Evolutionary conservation across 164 flowering plant genomes (phyloP), one percentile per base, ranked within the genome.

Genomic region (Vitis cinerea): DNA sequence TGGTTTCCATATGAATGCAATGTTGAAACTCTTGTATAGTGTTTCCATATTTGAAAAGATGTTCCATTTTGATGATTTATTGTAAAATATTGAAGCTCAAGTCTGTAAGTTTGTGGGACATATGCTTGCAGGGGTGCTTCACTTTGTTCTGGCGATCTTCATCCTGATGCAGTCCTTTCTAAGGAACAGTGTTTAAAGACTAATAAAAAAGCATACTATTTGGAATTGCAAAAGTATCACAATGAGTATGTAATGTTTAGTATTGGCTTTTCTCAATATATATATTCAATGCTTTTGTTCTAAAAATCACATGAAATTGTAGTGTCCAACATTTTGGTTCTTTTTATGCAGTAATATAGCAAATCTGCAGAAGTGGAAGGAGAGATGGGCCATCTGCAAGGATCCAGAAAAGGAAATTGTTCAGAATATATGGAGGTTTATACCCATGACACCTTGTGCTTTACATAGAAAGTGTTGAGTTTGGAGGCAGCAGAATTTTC

Each of bases 121-220:
- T 67, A 8, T 83, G 53, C 50, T 73, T 88, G 79, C 88, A 94
- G 98, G 98, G 81, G 87, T 54, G 62, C 86, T 80, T 80, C 83
- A 59, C 83, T 94, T 61, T 88, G 93, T 82, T 90, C 90, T 59
- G 93, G 95, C 63, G 60, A 80, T 72, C 82, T 83, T 79, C 97
- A 92, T 70, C 97, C 98, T n/a, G 97, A 94, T 83, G 80, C 79
- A 53, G 69, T 90, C 74, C 68, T 81, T 73, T 49, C 30, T 11
- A 69, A 72, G 64, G 97, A 88, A 62, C 74, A 64, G 65, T 44
- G 62, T 76, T 68, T 86, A 55, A 84, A 67, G 79, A 76, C 81
- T 50, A 83, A 69, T 50, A 88, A 85, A 81, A 88, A 76, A 64
- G 81, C 73, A 44, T 89, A 89, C 75, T 85, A 85, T 76, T 70